Conservation (phyloP, 179 eudicot genomes). For the Spergularia azorica region DNA sequence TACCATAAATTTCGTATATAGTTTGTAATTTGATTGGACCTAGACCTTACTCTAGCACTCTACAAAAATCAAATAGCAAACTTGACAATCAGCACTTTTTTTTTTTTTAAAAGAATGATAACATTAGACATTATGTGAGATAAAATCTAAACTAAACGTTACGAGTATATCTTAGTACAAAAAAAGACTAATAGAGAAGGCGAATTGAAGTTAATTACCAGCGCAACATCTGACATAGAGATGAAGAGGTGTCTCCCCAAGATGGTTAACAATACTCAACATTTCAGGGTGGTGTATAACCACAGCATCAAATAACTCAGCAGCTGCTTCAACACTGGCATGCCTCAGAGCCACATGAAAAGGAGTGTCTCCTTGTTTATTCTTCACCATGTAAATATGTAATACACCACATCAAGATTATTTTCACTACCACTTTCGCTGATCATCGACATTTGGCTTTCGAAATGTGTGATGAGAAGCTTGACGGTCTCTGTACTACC, state of each 20-base stretch:
- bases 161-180: too few species aligned
- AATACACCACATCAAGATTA: not conserved
- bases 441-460: too few species aligned
- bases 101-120: too few species aligned
- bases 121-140: too few species aligned
- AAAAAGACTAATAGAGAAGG: not conserved
- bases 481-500: not conserved
- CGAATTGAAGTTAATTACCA: not conserved
- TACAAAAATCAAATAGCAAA: too few species aligned
- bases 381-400: not conserved
- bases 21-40: too few species aligned
- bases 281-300: not conserved
- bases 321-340: not conserved
- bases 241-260: constrained; percentile 14
- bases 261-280: not conserved
- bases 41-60: too few species aligned
- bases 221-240: constrained; percentile 6
- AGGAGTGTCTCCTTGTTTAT: constrained; percentile 9
- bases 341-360: constrained; percentile 9
- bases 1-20: too few species aligned
- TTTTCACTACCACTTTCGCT: not conserved
- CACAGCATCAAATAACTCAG: not conserved
- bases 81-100: too few species aligned
- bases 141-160: too few species aligned
- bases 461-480: not conserved